Percentiles rank a stretch among this genome's conserved stretches.
Evolutionary conservation across 208 protist species (phyloP).

Genomic region (Balamuthia mandrillaris): DNA sequence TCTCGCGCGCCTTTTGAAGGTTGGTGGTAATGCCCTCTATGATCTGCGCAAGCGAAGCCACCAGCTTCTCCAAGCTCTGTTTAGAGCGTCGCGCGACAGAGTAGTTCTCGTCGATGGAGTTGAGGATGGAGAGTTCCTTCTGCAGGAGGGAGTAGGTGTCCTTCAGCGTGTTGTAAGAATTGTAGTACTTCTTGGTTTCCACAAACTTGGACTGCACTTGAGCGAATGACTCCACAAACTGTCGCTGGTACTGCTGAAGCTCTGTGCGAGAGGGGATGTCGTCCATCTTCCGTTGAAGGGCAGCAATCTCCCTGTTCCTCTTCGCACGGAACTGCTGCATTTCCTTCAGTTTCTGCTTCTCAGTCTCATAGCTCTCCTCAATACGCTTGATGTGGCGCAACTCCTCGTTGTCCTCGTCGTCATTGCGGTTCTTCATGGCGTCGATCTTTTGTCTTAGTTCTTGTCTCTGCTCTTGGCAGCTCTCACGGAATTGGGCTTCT

Average conservation of each 20-base stretch:
- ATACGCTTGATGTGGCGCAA: conserved; percentile 32
- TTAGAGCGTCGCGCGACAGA: conserved; percentile 45
- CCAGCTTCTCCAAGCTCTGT: conserved; percentile 53
- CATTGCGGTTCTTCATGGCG: neutral
- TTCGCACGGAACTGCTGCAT: conserved; percentile 55
- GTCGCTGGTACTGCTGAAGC: conserved; percentile 77
- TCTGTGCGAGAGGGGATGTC: conserved; percentile 77
- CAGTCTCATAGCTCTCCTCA: conserved; percentile 39
- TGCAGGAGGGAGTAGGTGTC: conserved; percentile 58
- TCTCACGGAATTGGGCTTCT: conserved; percentile 63
- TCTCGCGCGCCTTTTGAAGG: conserved; percentile 39
- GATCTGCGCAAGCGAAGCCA: conserved; percentile 59
- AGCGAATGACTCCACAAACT: conserved; percentile 79
- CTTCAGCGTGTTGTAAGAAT: conserved; percentile 73
- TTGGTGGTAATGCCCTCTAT: conserved; percentile 52
- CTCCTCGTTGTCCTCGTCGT: neutral
- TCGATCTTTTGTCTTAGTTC: conserved; percentile 58
- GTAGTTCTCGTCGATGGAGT: conserved; percentile 59
- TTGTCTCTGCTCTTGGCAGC: conserved; percentile 65
- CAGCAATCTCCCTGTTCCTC: conserved; percentile 70
- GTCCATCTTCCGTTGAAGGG: conserved; percentile 72
- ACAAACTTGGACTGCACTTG: conserved; percentile 70
- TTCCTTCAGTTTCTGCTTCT: conserved; percentile 53
- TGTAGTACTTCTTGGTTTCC: conserved; percentile 77
- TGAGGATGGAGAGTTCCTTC: conserved; percentile 65